Percentiles rank a stretch among this genome's conserved stretches.
Conservation (phyloP, 2,329 filamentous ascomycete genomes). For the Aureobasidium sp. region DNA sequence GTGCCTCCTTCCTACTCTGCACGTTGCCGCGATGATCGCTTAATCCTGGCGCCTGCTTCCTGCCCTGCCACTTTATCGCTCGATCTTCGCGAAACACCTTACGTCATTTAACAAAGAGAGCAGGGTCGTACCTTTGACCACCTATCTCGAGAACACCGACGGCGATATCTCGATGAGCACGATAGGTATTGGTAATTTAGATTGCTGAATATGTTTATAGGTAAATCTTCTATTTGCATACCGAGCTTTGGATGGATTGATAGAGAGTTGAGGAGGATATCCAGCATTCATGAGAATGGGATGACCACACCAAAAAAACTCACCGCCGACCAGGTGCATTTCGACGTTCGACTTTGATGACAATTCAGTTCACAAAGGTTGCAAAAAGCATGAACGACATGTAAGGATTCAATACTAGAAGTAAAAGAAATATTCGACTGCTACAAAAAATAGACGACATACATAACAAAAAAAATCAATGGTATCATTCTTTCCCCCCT, state of each 20-base stretch:
- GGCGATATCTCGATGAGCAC: not conserved
- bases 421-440: too few species aligned
- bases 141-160: not conserved
- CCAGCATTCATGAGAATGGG: too few species aligned
- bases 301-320: too few species aligned
- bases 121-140: not conserved
- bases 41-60: not conserved
- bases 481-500: not conserved
- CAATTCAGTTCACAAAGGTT: not conserved
- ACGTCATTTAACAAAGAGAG: not conserved
- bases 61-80: not conserved
- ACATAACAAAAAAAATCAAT: not conserved
- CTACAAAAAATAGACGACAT: not conserved
- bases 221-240: too few species aligned
- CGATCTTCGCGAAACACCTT: not conserved
- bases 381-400: not conserved
- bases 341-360: too few species aligned
- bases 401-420: not conserved
- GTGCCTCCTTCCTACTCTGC: not conserved
- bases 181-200: too few species aligned
- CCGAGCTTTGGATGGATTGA: too few species aligned
- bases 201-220: too few species aligned
- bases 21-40: not conserved
- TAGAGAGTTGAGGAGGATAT: too few species aligned
- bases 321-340: not conserved